phyloP scores from a whole-genome alignment of 768 basidiomycete genomes.

The Lactarius indigo region DNA sequence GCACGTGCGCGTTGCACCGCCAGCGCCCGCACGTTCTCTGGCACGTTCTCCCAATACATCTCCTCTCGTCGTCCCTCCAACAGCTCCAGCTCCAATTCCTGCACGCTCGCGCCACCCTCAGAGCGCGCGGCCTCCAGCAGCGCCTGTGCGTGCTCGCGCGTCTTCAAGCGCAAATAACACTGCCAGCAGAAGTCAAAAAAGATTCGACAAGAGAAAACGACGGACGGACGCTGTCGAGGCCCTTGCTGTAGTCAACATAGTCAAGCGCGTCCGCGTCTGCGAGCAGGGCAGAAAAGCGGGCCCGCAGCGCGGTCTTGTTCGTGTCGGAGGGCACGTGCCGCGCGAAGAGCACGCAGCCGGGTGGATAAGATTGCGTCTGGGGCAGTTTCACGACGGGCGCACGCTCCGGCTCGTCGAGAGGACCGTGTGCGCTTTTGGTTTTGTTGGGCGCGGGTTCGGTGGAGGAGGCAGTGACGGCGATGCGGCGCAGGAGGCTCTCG shows the following conservation, averaged over 20 bases:
- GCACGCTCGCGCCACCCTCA: constrained; percentile 8
- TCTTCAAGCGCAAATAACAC: constrained; percentile 72
- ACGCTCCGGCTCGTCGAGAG: not conserved
- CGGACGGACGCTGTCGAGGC: constrained; percentile 62
- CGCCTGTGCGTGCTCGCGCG: constrained; percentile 42
- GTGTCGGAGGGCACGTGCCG: constrained; percentile 69
- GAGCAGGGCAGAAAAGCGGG: constrained; percentile 49
- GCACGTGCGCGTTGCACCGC: constrained; percentile 49
- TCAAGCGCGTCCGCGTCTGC: constrained; percentile 46
- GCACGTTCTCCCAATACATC: constrained; percentile 78
- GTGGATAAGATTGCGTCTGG: constrained; percentile 38
- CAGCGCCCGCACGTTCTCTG: constrained; percentile 61
- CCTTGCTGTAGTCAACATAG: constrained; percentile 78
- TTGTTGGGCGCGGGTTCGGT: not conserved
- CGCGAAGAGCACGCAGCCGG: constrained; percentile 64
- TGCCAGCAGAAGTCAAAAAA: constrained; percentile 29
- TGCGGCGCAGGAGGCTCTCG: constrained; percentile 44
- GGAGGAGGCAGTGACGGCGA: constrained; percentile 5
- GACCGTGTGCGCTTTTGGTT: not conserved
- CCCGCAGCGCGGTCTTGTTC: constrained; percentile 75
- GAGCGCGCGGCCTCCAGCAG: constrained; percentile 45
- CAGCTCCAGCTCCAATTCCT: constrained; percentile 42
- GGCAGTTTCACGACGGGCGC: not conserved
- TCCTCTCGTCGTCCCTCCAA: constrained; percentile 62
- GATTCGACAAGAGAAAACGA: not conserved